Evolutionary conservation across 371 early-diverging fungal species (phyloP).

Genomic region (Lichtheimia hyalospora): DNA sequence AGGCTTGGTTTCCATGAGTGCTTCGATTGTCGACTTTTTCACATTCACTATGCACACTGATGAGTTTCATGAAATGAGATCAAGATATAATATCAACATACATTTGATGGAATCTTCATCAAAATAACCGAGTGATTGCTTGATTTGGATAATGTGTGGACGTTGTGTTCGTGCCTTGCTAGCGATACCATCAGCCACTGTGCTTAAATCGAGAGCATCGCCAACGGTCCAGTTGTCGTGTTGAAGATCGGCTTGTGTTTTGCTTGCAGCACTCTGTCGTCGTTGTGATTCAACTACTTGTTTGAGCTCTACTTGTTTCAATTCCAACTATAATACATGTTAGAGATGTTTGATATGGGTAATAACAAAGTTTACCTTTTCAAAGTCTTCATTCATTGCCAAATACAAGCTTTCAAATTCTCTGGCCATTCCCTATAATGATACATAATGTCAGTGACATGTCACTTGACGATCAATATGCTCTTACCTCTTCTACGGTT

Average conservation of each 20-base stretch:
- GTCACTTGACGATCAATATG: background rate
- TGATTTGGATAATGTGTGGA: background rate
- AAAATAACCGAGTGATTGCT: conserved; percentile 7
- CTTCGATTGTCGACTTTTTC: conserved; percentile 6
- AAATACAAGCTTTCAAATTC: conserved; percentile 29
- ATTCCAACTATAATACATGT: conserved; percentile 9
- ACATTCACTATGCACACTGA: background rate
- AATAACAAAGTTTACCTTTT: conserved; percentile 11
- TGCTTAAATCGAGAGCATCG: conserved; percentile 11
- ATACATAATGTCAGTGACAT: background rate
- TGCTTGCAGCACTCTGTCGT: conserved; percentile 1
- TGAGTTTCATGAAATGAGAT: background rate
- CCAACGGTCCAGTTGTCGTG: conserved; percentile 12
- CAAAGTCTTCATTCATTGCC: conserved; percentile 16
- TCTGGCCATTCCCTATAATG: conserved; percentile 24
- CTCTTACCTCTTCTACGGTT: conserved; percentile 12
- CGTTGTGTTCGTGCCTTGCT: conserved; percentile 6
- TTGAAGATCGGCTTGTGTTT: background rate
- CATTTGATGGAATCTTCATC: conserved; percentile 14
- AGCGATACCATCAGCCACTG: conserved; percentile 7
- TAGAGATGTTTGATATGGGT: background rate
- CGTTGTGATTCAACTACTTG: conserved; percentile 2
- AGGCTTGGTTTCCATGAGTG: conserved; percentile 1
- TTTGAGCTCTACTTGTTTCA: conserved; percentile 7
- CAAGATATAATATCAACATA: conserved; percentile 5